phyloP scores from a whole-genome alignment of 495 filamentous ascomycete species.

The Hyaloscypha finlandica region DNA sequence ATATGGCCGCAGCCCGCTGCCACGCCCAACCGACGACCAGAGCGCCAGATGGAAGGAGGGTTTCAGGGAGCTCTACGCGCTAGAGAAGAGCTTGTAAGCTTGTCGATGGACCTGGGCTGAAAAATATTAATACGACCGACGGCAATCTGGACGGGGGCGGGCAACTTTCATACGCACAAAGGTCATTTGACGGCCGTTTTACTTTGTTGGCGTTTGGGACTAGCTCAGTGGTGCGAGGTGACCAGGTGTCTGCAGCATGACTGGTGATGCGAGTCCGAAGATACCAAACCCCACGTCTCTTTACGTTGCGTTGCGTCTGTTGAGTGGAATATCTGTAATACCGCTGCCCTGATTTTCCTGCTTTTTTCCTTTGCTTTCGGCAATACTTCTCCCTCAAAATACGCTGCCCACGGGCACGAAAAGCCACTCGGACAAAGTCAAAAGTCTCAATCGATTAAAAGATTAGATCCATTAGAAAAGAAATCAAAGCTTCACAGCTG shows the following conservation, averaged over 20 bases:
- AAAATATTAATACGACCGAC: background rate
- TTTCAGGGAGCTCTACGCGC: slow-evolving; percentile 71
- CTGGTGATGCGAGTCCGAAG: background rate
- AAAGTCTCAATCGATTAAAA: background rate
- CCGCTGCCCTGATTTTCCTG: background rate
- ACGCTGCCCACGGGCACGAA: background rate
- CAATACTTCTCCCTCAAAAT: background rate
- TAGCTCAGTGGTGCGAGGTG: background rate
- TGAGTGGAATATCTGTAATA: slow-evolving; percentile 5
- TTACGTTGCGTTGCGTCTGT: background rate
- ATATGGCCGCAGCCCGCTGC: slow-evolving; percentile 73
- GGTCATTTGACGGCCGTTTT: slow-evolving; percentile 1
- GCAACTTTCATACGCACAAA: background rate
- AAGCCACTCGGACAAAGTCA: background rate
- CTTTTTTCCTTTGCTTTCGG: slow-evolving; percentile 4
- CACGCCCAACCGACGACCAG: slow-evolving; percentile 63
- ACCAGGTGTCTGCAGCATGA: background rate
- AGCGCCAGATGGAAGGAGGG: slow-evolving; percentile 63
- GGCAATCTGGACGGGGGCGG: background rate
- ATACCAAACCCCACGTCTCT: background rate
- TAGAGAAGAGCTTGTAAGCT: slow-evolving; percentile 53
- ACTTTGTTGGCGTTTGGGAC: background rate
- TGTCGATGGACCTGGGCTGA: slow-evolving; percentile 14
- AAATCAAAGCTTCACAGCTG: slow-evolving; percentile 20
- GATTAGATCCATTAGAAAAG: slow-evolving; percentile 15